Conservation (phyloP, 331 rosid genomes). For the Telfairia occidentalis region DNA sequence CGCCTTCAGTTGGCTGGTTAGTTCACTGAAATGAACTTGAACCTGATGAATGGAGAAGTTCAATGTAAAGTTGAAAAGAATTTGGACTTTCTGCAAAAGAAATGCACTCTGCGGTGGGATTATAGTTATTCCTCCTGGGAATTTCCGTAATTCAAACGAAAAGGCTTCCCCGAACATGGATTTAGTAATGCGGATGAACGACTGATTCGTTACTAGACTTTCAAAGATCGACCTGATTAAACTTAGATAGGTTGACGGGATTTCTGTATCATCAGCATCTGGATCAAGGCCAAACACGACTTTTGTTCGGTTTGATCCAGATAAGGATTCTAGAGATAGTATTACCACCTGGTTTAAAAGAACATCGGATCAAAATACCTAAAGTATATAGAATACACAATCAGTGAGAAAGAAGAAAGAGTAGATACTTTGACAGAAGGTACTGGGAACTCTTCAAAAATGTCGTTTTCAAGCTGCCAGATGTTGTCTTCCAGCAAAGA, state of each 20-base stretch:
- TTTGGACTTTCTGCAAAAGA: conserved; percentile 60
- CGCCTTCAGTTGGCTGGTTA: conserved; percentile 53
- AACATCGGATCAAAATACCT: conserved; percentile 12
- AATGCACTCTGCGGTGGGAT: conserved; percentile 57
- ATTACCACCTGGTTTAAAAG: conserved; percentile 49
- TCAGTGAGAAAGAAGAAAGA: neutral
- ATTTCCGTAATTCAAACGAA: conserved; percentile 64
- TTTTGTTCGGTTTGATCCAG: conserved; percentile 41
- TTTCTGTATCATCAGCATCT: conserved; percentile 28
- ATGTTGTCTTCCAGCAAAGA: conserved; percentile 49
- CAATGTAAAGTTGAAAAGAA: conserved; percentile 56
- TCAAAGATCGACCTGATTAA: conserved; percentile 35
- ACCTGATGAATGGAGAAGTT: conserved; percentile 67
- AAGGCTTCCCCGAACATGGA: conserved; percentile 50
- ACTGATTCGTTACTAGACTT: conserved; percentile 30
- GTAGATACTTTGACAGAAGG: conserved; percentile 43
- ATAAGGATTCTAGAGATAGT: conserved; percentile 41
- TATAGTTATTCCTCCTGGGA: conserved; percentile 69
- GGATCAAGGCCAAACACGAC: conserved; percentile 60
- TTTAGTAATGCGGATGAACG: conserved; percentile 36
- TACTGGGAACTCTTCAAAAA: conserved; percentile 43
- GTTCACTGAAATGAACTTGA: conserved; percentile 41
- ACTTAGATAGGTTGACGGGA: conserved; percentile 39
- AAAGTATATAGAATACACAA: neutral
- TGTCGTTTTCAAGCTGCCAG: conserved; percentile 42